These are phyloP conservation scores for Peronospora tabacina DNA, from an alignment of 352 stramenopile genomes.

Conservation along the genomic window DNA sequence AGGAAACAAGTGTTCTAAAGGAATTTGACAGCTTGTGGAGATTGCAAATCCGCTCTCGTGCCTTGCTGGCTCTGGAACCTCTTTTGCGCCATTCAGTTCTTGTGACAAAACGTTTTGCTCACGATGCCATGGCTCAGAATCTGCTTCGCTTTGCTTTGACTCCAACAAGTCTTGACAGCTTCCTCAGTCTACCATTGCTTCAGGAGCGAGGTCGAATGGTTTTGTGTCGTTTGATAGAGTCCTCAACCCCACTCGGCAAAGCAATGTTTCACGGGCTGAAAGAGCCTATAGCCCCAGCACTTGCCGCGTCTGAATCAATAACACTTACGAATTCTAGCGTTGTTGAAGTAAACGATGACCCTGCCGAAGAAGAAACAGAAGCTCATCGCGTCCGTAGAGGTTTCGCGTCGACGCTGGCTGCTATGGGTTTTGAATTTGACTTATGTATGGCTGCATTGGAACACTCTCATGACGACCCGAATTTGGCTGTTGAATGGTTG, in stretches of 20 bases:
- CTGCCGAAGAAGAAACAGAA: conserved; percentile 67
- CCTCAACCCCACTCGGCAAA: conserved; percentile 62
- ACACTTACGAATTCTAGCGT: conserved; percentile 1
- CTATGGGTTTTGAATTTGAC: conserved; percentile 86
- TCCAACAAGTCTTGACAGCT: conserved; percentile 59
- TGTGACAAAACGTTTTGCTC: conserved; percentile 32
- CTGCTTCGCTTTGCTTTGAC: conserved; percentile 53
- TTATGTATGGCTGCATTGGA: conserved; percentile 80
- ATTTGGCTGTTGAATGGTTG: conserved; percentile 79
- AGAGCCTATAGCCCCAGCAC: conserved; percentile 43
- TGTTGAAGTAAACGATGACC: conserved; percentile 39
- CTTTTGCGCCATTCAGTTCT: conserved; percentile 54
- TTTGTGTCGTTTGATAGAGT: conserved; percentile 76
- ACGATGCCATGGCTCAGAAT: conserved; percentile 37
- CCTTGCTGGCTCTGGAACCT: conserved; percentile 67
- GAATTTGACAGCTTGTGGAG: conserved; percentile 75
- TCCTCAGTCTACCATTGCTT: conserved; percentile 65
- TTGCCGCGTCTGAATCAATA: conserved; percentile 13
- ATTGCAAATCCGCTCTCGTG: conserved; percentile 80
- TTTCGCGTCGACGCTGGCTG: conserved; percentile 73
- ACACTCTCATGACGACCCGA: conserved; percentile 74
- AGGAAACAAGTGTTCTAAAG: conserved; percentile 54
- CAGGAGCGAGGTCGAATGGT: conserved; percentile 82
- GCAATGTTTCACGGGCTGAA: conserved; percentile 70
- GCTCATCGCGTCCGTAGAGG: conserved; percentile 60